Evolutionary conservation across 2,329 filamentous ascomycete species (phyloP).

Genomic region (Alternaria sp.): DNA sequence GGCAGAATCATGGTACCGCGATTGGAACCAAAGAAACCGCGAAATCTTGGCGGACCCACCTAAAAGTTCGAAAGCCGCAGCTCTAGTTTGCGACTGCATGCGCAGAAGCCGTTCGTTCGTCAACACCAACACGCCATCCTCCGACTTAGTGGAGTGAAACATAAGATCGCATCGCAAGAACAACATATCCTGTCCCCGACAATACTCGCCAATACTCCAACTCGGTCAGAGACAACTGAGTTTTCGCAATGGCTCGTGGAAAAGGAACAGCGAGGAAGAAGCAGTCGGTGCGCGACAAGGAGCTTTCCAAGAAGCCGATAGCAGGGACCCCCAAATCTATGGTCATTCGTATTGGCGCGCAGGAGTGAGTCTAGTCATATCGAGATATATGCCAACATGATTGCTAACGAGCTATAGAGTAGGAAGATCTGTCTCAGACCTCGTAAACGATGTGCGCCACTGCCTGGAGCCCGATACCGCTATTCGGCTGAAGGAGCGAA

Average conservation of each 20-base stretch:
- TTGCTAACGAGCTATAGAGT: conserved; percentile 54
- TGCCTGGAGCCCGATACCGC: conserved; percentile 98
- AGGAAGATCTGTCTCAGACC: conserved; percentile 86
- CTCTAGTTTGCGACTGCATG: conserved; percentile 13
- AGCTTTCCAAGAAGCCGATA: conserved; percentile 62
- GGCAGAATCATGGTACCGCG: neutral
- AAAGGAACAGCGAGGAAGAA: conserved; percentile 39
- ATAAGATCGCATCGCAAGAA: neutral
- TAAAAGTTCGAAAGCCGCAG: conserved; percentile 11
- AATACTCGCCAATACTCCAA: neutral
- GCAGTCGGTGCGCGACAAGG: conserved; percentile 44
- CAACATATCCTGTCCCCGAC: accelerated
- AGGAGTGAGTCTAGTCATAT: conserved; percentile 58
- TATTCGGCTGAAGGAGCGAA: conserved; percentile 72
- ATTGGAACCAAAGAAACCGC: neutral
- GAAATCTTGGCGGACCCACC: conserved; percentile 20
- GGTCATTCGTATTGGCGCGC: conserved; percentile 96
- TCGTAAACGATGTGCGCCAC: conserved; percentile 86
- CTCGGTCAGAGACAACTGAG: conserved; percentile 7
- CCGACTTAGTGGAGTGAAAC: no score
- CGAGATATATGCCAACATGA: neutral
- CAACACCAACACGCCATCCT: neutral
- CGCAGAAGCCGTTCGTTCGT: neutral
- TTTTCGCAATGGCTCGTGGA: conserved; percentile 37
- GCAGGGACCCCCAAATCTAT: conserved; percentile 83